Evolutionary conservation across 1,284 basidiomycete genomes (phyloP), one percentile per base, ranked within the genome.

Genomic region (Sporisorium iseilematis-ciliati): DNA sequence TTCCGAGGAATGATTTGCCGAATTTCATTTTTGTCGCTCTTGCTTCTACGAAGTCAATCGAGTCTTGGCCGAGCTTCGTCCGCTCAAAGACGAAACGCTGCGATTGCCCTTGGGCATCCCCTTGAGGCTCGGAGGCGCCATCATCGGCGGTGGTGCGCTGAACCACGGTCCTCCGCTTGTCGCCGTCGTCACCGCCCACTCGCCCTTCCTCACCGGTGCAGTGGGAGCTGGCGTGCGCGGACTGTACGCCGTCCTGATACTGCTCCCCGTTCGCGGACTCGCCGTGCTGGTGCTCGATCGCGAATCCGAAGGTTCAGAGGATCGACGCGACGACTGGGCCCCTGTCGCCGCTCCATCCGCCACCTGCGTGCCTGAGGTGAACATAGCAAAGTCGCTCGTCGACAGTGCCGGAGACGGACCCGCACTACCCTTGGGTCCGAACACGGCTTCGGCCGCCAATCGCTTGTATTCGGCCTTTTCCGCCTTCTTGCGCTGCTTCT

Each of bases 401-500:
- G 54, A 10, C n/a, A 61, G 40, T n/a, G 66, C 58, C 14, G 54
- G 42, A 25, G 55, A 45, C 6, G 67, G 73, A 0, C 64, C 73
- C 14, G 60, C 50, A 41, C 67, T 71, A 4, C 73, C 73, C 23
- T 75, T 75, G 60, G 68, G 62, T n/a, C 74, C 74, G 35, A 76
- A 76, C 56, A 76, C 74, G 12, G 74, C 74, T 21, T 72, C 68
- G 1, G 74, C 74, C 23, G 65, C 74, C 46, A 76, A 46, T 2
- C 74, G 68, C 58, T 72, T 72, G 59, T 72, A 72, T 38, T 68
- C 74, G 58, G 69, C 65, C 43, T 62, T 72, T 51, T 72, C 65
- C 29, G 74, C 74, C 65, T 76, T 76, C 50, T 72, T 65, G 23
- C 65, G 61, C 52, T 56, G 50, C 65, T 76, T 76, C 50, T 76